phyloP scores from a whole-genome alignment of 1,284 basidiomycete species.

The Crepidotus sp. region DNA sequence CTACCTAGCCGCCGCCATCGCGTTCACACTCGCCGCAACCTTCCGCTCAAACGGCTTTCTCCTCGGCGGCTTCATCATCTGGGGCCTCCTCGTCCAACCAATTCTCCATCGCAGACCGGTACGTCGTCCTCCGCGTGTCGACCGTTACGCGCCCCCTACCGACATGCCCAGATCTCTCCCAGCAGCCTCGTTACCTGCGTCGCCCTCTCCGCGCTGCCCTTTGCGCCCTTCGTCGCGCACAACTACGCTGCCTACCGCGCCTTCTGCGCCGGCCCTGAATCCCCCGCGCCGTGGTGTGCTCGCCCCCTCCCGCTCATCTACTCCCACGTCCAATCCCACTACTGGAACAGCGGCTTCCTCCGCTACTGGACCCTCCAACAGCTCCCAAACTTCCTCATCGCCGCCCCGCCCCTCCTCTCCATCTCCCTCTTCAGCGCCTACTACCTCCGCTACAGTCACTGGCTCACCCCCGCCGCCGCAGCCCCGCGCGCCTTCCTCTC shows the following conservation, averaged over 20 bases:
- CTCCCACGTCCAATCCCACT: conserved; percentile 72
- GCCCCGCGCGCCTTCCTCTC: conserved; percentile 25
- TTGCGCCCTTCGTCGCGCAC: conserved; percentile 63
- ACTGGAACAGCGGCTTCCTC: conserved; percentile 86
- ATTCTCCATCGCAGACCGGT: conserved; percentile 33
- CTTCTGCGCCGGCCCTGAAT: conserved; percentile 48
- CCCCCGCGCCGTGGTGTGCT: conserved; percentile 55
- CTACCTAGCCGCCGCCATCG: conserved; percentile 48
- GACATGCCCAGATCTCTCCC: conserved; percentile 26
- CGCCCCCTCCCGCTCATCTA: conserved; percentile 63
- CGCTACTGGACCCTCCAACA: conserved; percentile 82
- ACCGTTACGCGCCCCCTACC: conserved; percentile 13
- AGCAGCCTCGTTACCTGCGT: conserved; percentile 27
- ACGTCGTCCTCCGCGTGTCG: conserved; percentile 15
- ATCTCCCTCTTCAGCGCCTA: conserved; percentile 34
- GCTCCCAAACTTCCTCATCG: conserved; percentile 82
- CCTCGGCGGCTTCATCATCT: conserved; percentile 65
- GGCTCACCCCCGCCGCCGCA: conserved; percentile 7
- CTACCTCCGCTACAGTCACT: conserved; percentile 15
- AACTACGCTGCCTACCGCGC: conserved; percentile 56
- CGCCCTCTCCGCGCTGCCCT: conserved; percentile 36
- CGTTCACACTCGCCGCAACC: conserved; percentile 55
- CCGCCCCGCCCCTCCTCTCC: conserved; percentile 59
- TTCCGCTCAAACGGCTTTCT: conserved; percentile 84
- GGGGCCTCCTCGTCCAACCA: conserved; percentile 54